Evolutionary conservation across 768 basidiomycete species (phyloP), one percentile per base, ranked within the genome.

Genomic region (Neoboletus magnificus): DNA sequence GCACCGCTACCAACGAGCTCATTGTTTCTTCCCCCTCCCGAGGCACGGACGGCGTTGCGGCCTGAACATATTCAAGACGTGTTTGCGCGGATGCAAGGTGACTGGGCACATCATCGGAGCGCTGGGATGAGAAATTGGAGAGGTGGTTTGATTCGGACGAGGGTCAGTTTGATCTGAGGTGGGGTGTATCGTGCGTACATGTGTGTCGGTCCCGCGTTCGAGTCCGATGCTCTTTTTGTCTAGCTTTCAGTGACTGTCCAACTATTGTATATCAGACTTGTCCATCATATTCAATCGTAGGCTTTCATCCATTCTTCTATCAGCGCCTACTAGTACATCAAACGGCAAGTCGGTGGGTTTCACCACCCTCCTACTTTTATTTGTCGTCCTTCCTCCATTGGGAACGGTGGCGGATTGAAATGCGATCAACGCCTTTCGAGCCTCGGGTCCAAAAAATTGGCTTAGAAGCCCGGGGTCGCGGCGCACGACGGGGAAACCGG

Each of bases 21-120:
- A 6, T 66, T 96, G 42, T 94, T 95, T 71, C 73, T 93, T 32
- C 84, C 86, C 2, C 91, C 93, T 1, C 84, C 88, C 0, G 90
- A 93, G 65, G 87, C 90, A 2, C 76, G 90, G 54, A 90, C 85
- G 4, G 83, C 91, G 0, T 72, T 96, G 44, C 77, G 82, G 25
- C 88, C 93, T 0, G 86, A 91, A 54, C 93, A 96, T 65, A 92
- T 96, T 11, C 87, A 92, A 61, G 92, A 94, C 69, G 94, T 93
- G 0, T 96, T 94, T 67, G 76, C 90, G 3, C 77, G 91, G 56
- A 94, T 96, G 87, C 93, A 95, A 70, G 79, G 85, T 6, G 87
- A 93, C 58, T 90, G 90, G 84, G 78, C 85, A 3, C 88, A 91
- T 63, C 78, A 79, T 39, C 84, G 93, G 48, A 87, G 86, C 23